phyloP scores from a whole-genome alignment of 2,329 filamentous ascomycete genomes.

The Zalaria sp. region DNA sequence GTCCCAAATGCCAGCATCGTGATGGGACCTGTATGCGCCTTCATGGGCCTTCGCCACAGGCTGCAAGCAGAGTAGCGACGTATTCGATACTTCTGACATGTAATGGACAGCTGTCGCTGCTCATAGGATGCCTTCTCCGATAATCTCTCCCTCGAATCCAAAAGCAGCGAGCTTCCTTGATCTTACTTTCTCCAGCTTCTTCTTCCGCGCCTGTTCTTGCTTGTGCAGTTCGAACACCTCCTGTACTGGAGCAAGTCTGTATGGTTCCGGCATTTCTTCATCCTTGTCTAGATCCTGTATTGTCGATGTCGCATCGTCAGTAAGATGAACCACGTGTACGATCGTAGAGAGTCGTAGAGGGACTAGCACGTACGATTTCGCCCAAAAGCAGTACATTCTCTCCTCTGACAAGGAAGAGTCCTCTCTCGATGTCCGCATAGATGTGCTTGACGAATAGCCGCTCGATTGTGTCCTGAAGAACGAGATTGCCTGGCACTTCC shows the following conservation, averaged over 20 bases:
- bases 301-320: constrained; percentile 1
- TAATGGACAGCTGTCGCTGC: constrained; percentile 1
- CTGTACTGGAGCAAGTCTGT: constrained; percentile 50
- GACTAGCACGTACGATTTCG: constrained; percentile 50
- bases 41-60: too few relatives aligned
- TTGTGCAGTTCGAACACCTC: constrained; percentile 61
- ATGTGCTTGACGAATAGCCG: constrained; percentile 62
- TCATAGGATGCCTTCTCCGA: constrained; percentile 60
- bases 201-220: constrained; percentile 54
- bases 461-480: constrained; percentile 85
- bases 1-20: too few relatives aligned
- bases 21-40: too few relatives aligned
- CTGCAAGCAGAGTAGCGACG: too few relatives aligned
- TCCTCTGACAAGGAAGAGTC: constrained; percentile 82
- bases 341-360: background rate
- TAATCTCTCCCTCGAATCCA: constrained; percentile 79
- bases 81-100: too few relatives aligned
- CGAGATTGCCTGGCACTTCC: constrained; percentile 62
- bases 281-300: constrained; percentile 79
- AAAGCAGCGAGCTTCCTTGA: constrained; percentile 58
- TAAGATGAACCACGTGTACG: background rate
- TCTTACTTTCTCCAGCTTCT: constrained; percentile 57
- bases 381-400: constrained; percentile 95
- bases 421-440: constrained; percentile 74
- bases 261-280: constrained; percentile 65